These are phyloP conservation scores for Gymnopilus junonius DNA, from an alignment of 768 basidiomycete genomes.

Conservation along the genomic window DNA sequence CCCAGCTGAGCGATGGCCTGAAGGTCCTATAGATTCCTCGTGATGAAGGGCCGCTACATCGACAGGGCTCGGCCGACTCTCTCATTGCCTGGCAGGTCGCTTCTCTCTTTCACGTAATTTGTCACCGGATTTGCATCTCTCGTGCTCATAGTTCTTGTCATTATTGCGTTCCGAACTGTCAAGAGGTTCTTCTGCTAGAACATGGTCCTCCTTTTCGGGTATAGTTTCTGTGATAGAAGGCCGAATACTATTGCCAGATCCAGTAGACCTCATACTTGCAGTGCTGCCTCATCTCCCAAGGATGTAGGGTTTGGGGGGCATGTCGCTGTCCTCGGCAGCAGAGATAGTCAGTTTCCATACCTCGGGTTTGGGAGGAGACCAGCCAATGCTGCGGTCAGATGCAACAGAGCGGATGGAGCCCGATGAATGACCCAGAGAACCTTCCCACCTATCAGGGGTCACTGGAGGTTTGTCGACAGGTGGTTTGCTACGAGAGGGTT, in stretches of 20 bases:
- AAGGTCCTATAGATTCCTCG: conserved; percentile 14
- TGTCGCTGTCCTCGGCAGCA: conserved; percentile 43
- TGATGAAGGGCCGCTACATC: conserved; percentile 11
- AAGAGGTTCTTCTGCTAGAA: conserved; percentile 14
- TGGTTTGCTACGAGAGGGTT: conserved; percentile 19
- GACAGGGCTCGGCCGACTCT: conserved; percentile 24
- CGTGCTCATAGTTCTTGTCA: conserved; percentile 5
- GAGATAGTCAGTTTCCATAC: conserved; percentile 55
- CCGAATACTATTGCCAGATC: conserved; percentile 42
- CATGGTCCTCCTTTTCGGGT: conserved; percentile 36
- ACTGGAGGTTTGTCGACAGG: conserved; percentile 18
- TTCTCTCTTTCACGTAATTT: conserved; percentile 17
- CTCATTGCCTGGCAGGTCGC: conserved; percentile 16
- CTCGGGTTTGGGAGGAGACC: conserved; percentile 42
- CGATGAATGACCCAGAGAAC: conserved; percentile 22
- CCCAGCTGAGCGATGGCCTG: conserved; percentile 16
- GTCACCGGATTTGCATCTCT: conserved; percentile 18
- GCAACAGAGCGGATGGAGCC: conserved; percentile 35
- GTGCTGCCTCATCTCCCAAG: conserved; percentile 52
- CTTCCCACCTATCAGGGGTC: conserved; percentile 22
- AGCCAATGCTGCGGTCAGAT: conserved; percentile 32
- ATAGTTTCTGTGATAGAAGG: conserved; percentile 44
- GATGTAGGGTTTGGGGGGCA: conserved; percentile 39
- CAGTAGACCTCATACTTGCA: conserved; percentile 51
- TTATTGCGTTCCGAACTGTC: conserved; percentile 13